These are phyloP conservation scores for Luzula sylvatica DNA, from an alignment of 176 grass and related monocot genomes.

Conservation along the genomic window DNA sequence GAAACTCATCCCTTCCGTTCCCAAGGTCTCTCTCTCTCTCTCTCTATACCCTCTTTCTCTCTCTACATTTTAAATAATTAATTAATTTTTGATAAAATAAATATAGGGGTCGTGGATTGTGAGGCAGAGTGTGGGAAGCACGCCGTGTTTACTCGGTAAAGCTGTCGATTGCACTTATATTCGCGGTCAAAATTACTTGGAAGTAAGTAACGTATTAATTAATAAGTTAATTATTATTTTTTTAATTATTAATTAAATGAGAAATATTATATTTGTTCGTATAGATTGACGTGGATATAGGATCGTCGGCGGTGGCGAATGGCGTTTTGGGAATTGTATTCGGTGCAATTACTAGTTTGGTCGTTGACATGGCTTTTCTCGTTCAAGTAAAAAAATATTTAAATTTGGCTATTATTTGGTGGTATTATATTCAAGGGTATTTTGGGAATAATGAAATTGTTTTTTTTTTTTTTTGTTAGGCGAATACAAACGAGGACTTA, in stretches of 20 bases:
- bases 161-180: slow-evolving; percentile 88
- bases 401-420: neutral
- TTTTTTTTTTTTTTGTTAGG: slow-evolving; percentile 30
- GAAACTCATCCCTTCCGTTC: slow-evolving; percentile 94
- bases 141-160: slow-evolving; percentile 86
- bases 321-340: slow-evolving; percentile 94
- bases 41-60: too few species aligned
- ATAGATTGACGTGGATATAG: slow-evolving; percentile 95
- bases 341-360: slow-evolving; percentile 69
- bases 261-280: neutral
- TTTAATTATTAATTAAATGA: neutral
- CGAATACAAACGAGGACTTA: slow-evolving; percentile 69
- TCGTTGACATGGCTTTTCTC: slow-evolving; percentile 97
- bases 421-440: neutral
- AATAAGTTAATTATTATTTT: neutral
- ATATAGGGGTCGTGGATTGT: slow-evolving; percentile 94
- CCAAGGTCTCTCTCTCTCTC: too few species aligned
- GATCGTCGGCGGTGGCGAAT: slow-evolving; percentile 89
- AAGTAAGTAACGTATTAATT: slow-evolving; percentile 51
- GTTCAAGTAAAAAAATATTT: slow-evolving; percentile 55
- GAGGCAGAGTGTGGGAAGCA: slow-evolving; percentile 79
- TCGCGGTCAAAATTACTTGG: slow-evolving; percentile 76
- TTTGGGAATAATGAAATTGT: neutral
- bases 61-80: slow-evolving; percentile 18
- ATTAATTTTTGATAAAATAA: too few species aligned